phyloP scores from a whole-genome alignment of 2,329 filamentous ascomycete genomes.

The Dactylellina leptospora region DNA sequence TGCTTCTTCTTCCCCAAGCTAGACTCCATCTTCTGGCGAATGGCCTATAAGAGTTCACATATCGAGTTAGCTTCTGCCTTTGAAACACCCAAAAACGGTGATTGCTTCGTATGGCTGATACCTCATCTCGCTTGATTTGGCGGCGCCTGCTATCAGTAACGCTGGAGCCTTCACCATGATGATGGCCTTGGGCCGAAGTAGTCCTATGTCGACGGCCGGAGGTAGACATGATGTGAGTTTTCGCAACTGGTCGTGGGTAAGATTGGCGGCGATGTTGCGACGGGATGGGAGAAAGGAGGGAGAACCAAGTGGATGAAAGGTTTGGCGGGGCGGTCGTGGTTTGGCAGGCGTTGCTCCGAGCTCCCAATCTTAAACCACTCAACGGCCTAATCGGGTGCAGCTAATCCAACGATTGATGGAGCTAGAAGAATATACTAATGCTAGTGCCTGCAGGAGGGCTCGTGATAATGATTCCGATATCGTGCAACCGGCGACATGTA shows the following conservation, averaged over 20 bases:
- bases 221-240: slow-evolving; percentile 46
- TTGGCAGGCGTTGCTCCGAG: slow-evolving; percentile 43
- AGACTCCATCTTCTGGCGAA: slow-evolving; percentile 94
- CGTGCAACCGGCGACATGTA: slow-evolving; percentile 23
- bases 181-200: slow-evolving; percentile 43
- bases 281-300: slow-evolving; percentile 5
- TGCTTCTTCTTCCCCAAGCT: slow-evolving; percentile 98
- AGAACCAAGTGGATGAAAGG: slow-evolving; percentile 31
- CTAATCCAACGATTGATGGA: slow-evolving; percentile 4
- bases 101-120: slow-evolving; percentile 63
- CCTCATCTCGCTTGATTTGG: slow-evolving; percentile 98
- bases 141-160: slow-evolving; percentile 95
- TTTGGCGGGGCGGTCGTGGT: slow-evolving; percentile 49
- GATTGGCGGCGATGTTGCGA: slow-evolving; percentile 22
- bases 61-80: slow-evolving; percentile 46
- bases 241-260: slow-evolving; percentile 9
- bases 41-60: slow-evolving; percentile 72
- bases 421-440: slow-evolving; percentile 18
- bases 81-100: slow-evolving; percentile 1
- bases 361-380: slow-evolving; percentile 54
- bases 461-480: slow-evolving; percentile 50
- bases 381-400: slow-evolving; percentile 38
- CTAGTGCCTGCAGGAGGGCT: slow-evolving; percentile 26
- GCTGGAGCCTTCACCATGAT: slow-evolving; percentile 64
- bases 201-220: slow-evolving; percentile 34